phyloP scores from a whole-genome alignment of 208 protist species.

The Trypanosoma brucei region DNA sequence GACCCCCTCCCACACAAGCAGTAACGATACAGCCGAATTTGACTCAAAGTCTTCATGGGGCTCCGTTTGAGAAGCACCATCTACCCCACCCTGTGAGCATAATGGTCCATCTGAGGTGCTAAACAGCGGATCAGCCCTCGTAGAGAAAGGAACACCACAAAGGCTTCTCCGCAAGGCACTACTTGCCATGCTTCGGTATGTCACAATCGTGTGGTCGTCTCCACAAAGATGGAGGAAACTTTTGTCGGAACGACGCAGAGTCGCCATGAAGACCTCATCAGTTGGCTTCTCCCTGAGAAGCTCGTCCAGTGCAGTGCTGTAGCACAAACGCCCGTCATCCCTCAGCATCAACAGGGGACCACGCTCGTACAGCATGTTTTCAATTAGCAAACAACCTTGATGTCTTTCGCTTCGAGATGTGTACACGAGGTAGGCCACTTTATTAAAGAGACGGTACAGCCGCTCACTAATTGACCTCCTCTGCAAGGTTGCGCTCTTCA shows the following conservation, averaged over 20 bases:
- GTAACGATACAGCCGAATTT: neutral
- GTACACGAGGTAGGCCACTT: slow-evolving; percentile 21
- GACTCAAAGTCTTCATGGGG: neutral
- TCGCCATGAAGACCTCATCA: neutral
- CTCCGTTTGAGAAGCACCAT: neutral
- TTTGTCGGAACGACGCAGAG: slow-evolving; percentile 9
- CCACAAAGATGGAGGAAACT: slow-evolving; percentile 18
- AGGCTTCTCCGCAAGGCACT: neutral
- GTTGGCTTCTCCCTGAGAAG: neutral
- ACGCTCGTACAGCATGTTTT: slow-evolving; percentile 8
- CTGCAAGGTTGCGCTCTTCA: neutral
- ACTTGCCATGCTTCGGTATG: slow-evolving; percentile 10
- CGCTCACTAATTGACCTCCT: neutral
- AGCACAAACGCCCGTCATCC: neutral
- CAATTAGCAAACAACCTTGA: neutral
- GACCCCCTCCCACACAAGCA: slow-evolving; percentile 17
- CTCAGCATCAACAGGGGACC: neutral
- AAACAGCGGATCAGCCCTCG: neutral
- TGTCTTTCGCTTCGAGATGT: slow-evolving; percentile 2
- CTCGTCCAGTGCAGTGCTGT: slow-evolving; percentile 18
- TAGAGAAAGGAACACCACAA: slow-evolving; percentile 8
- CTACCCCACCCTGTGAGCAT: neutral
- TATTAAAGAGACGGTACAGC: slow-evolving; percentile 8
- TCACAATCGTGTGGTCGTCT: slow-evolving; percentile 3
- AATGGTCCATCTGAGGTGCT: neutral